phyloP scores from a whole-genome alignment of 768 basidiomycete species.

The Collybia sordida region DNA sequence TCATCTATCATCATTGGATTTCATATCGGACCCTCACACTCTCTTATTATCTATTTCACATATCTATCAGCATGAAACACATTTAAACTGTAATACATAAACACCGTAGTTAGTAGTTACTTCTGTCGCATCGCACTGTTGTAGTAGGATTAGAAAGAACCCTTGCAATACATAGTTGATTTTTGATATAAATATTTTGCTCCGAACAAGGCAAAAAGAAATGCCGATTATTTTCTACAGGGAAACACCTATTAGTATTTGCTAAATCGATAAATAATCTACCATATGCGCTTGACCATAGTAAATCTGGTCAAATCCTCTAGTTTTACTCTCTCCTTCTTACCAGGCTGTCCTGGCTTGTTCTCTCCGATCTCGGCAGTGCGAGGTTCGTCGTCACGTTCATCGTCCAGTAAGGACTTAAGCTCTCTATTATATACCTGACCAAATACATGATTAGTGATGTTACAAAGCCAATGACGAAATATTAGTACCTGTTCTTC shows the following conservation, averaged over 20 bases:
- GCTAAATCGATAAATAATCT: slow-evolving; percentile 10
- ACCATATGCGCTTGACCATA: slow-evolving; percentile 93
- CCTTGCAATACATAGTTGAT: no score
- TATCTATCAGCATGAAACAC: neutral
- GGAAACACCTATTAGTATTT: neutral
- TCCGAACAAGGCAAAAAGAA: no score
- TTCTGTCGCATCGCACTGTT: neutral
- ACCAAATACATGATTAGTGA: neutral
- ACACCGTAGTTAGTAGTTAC: neutral
- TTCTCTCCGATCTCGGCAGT: slow-evolving; percentile 77
- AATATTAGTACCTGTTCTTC: slow-evolving; percentile 68
- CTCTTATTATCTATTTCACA: neutral
- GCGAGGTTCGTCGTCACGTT: slow-evolving; percentile 63
- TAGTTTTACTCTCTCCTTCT: slow-evolving; percentile 65
- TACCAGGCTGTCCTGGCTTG: slow-evolving; percentile 35
- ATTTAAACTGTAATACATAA: neutral
- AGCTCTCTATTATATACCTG: slow-evolving; percentile 84
- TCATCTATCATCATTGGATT: neutral
- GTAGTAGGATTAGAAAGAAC: neutral
- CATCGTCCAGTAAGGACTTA: slow-evolving; percentile 67
- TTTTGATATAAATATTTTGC: no score
- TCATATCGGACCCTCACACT: neutral
- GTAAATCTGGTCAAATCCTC: slow-evolving; percentile 93
- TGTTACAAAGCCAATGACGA: neutral
- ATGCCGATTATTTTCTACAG: no score